Base-by-base conservation (phyloP, 1,139 yeast species). In the Kodamaea plutei region DNA sequence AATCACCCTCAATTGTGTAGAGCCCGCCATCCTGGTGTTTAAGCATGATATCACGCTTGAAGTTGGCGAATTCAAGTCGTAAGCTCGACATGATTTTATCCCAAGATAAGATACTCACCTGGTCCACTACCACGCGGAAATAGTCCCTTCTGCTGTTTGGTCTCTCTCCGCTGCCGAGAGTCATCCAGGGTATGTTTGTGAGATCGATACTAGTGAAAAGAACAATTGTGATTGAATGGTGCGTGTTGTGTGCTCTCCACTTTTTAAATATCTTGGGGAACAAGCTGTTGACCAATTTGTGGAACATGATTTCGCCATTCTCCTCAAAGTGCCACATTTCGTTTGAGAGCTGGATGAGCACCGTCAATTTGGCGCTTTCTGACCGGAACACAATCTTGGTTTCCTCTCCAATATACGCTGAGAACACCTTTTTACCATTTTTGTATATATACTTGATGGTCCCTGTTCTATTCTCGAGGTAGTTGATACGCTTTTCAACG, bases 251-350 rank as follows among this genome's bases (percentile, higher is more conserved):
- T 23, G 80, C 80, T 41, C 89, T 72, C 97, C 97, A 91, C 36
- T 82, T 73, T 44, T 80, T 81, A 55, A 93, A 88, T 16, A 91
- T 82, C 39, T 81, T 84, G 0, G 99, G 98, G 37, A 93, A 77
- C 35, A 91, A 68, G 14, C 94, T 84, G 53, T 91, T 89, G 30
- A 93, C 87, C 47, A 93, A 76, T 54, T 88, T 88, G 54, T 89
- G 94, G 52, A 89, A 91, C 73, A 87, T 76, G 30, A 89, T 84
- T 49, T 89, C 97, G 1, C 98, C 98, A 44, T 83, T 84, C 50
- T 89, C 96, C 56, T 91, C 97, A 55, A 93, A 93, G 52, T 89
- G 88, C 95, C 97, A 93, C 96, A 91, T 93, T 50, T 93, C 99
- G 24, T 83, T 71, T 1, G 96, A 84, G 43, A 89, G 76, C 52